Evolutionary conservation across 2,329 filamentous ascomycete species (phyloP), one percentile per base, ranked within the genome.

Genomic region (Rutstroemia sydowiana): DNA sequence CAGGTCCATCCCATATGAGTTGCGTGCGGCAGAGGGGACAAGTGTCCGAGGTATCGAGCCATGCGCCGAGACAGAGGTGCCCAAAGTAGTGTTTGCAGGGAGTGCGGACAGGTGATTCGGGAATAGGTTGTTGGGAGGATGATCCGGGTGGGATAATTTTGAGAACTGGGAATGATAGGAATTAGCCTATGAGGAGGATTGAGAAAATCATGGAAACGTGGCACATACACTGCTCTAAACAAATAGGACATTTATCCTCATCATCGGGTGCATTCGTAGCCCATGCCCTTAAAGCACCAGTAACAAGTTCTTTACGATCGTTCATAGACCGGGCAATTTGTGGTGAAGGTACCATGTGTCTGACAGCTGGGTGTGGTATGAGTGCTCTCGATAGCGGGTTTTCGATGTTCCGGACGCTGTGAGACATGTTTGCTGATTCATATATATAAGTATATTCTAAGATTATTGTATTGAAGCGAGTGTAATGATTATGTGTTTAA

Each of bases 11-110:
- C n/a, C n/a, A 36, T 36, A 40, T 40, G 4, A 44, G 41, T 7
- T 28, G 41, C 14, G 18, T 44, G 21, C 45, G 45, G 18, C 45
- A 48, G 14, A 39, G 30, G 2, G 45, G 45, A 34, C 45, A 48
- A 23, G 45, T 37, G 40, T 48, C 45, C n/a, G 23, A 23, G 2
- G n/a, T 13, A n/a, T 37, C 20, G 11, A 48, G 45, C 45, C 45
- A 48, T 20, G 31, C 10, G 8, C 18, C 28, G 34, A 39, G 21
- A 40, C 32, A 48, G 20, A n/a, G 20, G 34, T 39, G 31, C 3
- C 21, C 34, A 26, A 48, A 48, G 10, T 11, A 14, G 4, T 48
- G 31, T 13, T 14, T 2, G 31, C 34, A 48, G 14, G 45, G 34
- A 14, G 34, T 28, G 37, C 37, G 18, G 18, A 40, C n/a, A 4